Evolutionary conservation across 495 filamentous ascomycete genomes (phyloP).

Genomic region (Parmelia sp.): DNA sequence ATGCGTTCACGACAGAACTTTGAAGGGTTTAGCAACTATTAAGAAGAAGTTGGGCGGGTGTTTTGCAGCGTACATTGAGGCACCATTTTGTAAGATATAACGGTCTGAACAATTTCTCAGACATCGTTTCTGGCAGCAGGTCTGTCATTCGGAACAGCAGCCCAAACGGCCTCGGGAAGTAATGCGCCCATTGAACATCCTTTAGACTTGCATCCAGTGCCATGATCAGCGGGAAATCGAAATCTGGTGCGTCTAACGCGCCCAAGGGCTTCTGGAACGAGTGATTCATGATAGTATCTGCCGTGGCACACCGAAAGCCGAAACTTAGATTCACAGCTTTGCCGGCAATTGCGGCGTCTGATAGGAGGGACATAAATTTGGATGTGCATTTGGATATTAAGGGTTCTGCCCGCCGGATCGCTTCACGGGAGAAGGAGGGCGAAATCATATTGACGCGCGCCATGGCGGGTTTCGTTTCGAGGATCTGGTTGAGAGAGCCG

Average conservation of each 20-base stretch:
- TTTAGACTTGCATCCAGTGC: not conserved
- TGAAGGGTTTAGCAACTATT: not conserved
- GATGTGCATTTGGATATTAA: not conserved
- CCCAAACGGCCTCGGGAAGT: not conserved
- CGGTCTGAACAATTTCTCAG: not conserved
- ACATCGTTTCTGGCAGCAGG: not conserved
- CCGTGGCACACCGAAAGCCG: slow-evolving; percentile 1
- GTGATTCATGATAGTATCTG: slow-evolving; percentile 11
- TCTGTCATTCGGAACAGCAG: not conserved
- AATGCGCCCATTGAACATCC: not conserved
- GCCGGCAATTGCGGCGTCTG: not conserved
- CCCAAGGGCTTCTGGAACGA: slow-evolving; percentile 11
- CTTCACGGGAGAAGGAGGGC: slow-evolving; percentile 11
- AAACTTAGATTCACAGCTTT: slow-evolving; percentile 3
- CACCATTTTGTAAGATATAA: not conserved
- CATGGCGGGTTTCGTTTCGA: not conserved
- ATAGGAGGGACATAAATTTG: not conserved
- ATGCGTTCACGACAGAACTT: not conserved
- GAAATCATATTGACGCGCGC: slow-evolving; percentile 2
- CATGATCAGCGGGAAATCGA: not conserved
- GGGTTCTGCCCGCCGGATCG: slow-evolving; percentile 5
- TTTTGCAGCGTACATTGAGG: not conserved
- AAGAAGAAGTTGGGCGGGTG: not conserved
- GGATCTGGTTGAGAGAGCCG: not conserved
- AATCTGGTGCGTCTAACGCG: slow-evolving; percentile 5